A percentile compares a stretch with the other conserved stretches of the same genome.
These are phyloP conservation scores for Metschnikowia matae DNA, from an alignment of 805 yeast species.

Conservation along the genomic window DNA sequence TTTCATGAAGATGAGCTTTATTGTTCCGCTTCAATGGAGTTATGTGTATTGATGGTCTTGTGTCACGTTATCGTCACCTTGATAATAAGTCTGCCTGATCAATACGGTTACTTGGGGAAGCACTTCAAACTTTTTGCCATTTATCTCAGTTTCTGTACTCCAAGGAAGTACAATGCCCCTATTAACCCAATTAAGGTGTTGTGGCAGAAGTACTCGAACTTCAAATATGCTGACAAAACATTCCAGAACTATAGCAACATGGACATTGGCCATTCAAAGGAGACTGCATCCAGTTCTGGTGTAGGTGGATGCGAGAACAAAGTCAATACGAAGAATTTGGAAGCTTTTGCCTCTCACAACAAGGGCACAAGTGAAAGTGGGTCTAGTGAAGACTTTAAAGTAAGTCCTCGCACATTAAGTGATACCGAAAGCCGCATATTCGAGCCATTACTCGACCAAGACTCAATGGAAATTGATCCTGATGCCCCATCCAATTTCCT, in stretches of 20 bases:
- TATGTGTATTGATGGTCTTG: conserved; percentile 15
- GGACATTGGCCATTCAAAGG: not conserved
- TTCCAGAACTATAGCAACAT: conserved; percentile 1
- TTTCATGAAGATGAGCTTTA: conserved; percentile 5
- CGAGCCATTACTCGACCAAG: not conserved
- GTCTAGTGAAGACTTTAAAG: conserved; percentile 1
- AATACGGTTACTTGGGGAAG: conserved; percentile 16
- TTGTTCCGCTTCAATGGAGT: conserved; percentile 15
- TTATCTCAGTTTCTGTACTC: conserved; percentile 10
- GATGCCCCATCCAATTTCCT: conserved; percentile 3
- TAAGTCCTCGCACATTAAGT: not conserved
- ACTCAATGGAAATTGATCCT: not conserved
- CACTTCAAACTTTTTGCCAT: conserved; percentile 14
- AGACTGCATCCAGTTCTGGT: not conserved
- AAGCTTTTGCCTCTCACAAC: not conserved
- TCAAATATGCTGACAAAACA: conserved; percentile 6
- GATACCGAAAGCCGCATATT: not conserved
- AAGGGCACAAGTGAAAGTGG: not conserved
- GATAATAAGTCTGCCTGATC: conserved; percentile 16
- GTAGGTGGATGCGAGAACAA: not conserved
- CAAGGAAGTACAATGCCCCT: conserved; percentile 17
- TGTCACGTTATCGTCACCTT: conserved; percentile 14
- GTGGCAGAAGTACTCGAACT: conserved; percentile 7
- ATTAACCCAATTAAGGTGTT: conserved; percentile 13
- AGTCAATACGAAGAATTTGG: not conserved